A percentile compares a stretch with the other conserved stretches of the same genome.
Evolutionary conservation across 495 filamentous ascomycete genomes (phyloP).

Genomic region (Cercophora samala): DNA sequence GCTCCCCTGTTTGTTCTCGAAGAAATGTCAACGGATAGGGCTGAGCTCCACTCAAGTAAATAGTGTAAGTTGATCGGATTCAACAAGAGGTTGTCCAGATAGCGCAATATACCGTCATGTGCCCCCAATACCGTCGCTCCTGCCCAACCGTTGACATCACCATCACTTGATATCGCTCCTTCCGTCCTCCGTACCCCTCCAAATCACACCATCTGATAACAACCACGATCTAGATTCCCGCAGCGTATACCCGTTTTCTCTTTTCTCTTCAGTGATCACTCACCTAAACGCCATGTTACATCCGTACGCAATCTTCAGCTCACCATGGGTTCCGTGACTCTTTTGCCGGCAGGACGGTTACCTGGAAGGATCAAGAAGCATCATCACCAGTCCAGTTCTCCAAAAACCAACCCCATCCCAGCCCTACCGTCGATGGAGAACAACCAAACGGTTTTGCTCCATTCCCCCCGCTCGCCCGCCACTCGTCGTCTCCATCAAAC

Average conservation of each 20-base stretch:
- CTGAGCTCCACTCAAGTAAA: not conserved
- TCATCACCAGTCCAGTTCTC: not conserved
- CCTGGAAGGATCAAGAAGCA: not conserved
- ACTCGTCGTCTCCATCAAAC: not conserved
- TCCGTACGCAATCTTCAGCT: not conserved
- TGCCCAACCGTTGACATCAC: not conserved
- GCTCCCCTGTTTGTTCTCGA: not conserved
- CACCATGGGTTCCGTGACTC: not conserved
- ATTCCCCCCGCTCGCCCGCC: too few relatives aligned
- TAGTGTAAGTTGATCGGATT: not conserved
- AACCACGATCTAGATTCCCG: not conserved
- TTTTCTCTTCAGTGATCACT: not conserved
- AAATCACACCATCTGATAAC: not conserved
- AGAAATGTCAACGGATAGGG: not conserved
- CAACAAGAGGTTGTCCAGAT: not conserved
- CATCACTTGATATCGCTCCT: not conserved
- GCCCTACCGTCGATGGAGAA: not conserved
- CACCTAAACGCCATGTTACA: not conserved
- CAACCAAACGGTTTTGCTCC: not conserved
- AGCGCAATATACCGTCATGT: not conserved
- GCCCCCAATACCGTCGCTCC: too few relatives aligned
- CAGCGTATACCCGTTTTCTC: not conserved
- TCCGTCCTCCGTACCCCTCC: not conserved
- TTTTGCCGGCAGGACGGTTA: not conserved
- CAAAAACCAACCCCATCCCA: not conserved